Conservation (phyloP, 2,329 filamentous ascomycete genomes). For the Ophiobolus disseminans region DNA sequence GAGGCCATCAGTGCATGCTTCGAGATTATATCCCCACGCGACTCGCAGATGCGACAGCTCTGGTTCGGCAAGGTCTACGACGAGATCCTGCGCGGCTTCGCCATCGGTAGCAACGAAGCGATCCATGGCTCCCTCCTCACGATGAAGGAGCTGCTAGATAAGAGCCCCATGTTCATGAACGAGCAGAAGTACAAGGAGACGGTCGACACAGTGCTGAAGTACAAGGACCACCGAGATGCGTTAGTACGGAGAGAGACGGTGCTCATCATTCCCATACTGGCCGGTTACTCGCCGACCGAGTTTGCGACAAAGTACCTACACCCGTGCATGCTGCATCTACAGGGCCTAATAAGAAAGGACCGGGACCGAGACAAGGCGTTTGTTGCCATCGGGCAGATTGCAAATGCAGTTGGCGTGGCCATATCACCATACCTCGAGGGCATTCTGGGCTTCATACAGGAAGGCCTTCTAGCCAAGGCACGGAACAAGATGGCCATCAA, state of each 20-base stretch:
- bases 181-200: slow-evolving; percentile 84
- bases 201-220: slow-evolving; percentile 89
- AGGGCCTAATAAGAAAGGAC: slow-evolving; percentile 91
- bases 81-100: slow-evolving; percentile 80
- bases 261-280: slow-evolving; percentile 87
- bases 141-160: slow-evolving; percentile 88
- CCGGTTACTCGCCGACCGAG: slow-evolving; percentile 88
- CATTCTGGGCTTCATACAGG: slow-evolving; percentile 90
- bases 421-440: slow-evolving; percentile 95
- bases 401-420: slow-evolving; percentile 92
- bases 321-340: slow-evolving; percentile 96
- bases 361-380: slow-evolving; percentile 92
- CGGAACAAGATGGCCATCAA: slow-evolving; percentile 63
- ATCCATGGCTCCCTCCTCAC: slow-evolving; percentile 94
- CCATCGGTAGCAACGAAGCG: slow-evolving; percentile 78
- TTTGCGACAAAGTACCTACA: slow-evolving; percentile 89
- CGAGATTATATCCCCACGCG: slow-evolving; percentile 91
- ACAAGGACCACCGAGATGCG: slow-evolving; percentile 89
- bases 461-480: slow-evolving; percentile 84
- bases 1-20: slow-evolving; percentile 95
- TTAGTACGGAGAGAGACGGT: slow-evolving; percentile 91
- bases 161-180: slow-evolving; percentile 99
- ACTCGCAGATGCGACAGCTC: slow-evolving; percentile 81
- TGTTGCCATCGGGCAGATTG: slow-evolving; percentile 93
- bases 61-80: slow-evolving; percentile 93